These are phyloP conservation scores for Cadophora sp. DNA, from an alignment of 2,329 filamentous ascomycete genomes.

Conservation along the genomic window DNA sequence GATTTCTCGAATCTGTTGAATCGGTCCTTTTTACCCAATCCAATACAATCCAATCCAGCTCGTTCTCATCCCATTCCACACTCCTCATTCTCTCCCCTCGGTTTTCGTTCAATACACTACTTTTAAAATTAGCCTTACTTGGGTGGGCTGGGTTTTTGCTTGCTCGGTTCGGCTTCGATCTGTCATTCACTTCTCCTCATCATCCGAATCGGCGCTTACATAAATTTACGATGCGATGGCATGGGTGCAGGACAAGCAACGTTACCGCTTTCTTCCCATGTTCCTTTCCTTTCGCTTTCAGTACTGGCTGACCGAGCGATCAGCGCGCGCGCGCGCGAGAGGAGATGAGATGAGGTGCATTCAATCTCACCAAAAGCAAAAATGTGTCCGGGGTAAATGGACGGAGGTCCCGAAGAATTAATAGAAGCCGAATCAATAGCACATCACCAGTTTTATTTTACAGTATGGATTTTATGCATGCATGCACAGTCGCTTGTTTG, in stretches of 20 bases:
- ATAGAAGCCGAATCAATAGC: neutral
- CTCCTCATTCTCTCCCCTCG: too few species aligned
- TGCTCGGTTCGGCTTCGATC: conserved; percentile 1
- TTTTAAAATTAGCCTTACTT: neutral
- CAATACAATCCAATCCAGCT: neutral
- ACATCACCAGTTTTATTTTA: neutral
- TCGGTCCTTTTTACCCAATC: conserved; percentile 10
- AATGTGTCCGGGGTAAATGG: neutral
- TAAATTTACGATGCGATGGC: too few species aligned
- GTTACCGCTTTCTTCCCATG: neutral
- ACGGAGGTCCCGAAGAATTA: neutral
- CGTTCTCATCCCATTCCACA: too few species aligned
- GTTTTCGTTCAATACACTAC: neutral
- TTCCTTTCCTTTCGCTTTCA: too few species aligned
- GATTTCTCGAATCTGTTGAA: neutral
- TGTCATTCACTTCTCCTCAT: neutral
- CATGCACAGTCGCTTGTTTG: neutral
- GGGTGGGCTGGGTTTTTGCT: too few species aligned
- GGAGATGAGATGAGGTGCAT: neutral
- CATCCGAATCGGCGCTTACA: neutral
- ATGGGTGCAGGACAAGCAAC: conserved; percentile 4
- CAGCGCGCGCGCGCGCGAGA: neutral
- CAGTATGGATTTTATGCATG: too few species aligned
- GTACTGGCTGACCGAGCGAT: neutral
- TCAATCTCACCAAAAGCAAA: too few species aligned